Conservation (phyloP, 345 rosid genomes). For the Anastatica hierochuntica region DNA sequence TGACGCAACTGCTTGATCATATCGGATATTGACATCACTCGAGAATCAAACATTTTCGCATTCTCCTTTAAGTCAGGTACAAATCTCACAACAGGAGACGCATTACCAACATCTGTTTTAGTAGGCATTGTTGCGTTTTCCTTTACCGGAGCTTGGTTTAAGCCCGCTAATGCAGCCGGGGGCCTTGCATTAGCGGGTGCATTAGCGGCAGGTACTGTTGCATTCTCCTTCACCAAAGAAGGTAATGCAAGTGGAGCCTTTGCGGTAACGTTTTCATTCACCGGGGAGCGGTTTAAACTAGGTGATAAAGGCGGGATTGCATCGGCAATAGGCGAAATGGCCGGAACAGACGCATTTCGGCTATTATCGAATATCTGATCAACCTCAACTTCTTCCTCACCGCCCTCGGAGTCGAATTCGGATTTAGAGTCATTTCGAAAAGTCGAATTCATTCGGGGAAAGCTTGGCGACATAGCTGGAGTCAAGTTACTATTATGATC, state of each 20-base stretch:
- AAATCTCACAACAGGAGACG: conserved; percentile 16
- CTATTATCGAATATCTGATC: conserved; percentile 11
- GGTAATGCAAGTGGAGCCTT: neutral
- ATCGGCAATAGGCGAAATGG: conserved; percentile 17
- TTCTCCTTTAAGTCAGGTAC: conserved; percentile 23
- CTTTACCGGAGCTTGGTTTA: conserved; percentile 10
- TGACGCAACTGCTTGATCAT: conserved; percentile 56
- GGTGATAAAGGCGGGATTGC: neutral
- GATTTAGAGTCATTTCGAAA: too few relatives aligned
- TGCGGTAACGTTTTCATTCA: neutral
- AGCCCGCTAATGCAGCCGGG: neutral
- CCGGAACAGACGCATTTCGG: conserved; percentile 17
- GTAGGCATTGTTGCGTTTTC: conserved; percentile 18
- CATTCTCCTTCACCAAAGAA: neutral
- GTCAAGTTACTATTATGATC: conserved; percentile 10
- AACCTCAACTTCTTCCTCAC: conserved; percentile 21
- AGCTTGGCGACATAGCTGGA: conserved; percentile 18
- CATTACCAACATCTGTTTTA: neutral
- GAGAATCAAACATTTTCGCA: conserved; percentile 23
- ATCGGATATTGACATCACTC: conserved; percentile 52
- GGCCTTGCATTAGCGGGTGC: neutral
- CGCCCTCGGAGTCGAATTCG: neutral
- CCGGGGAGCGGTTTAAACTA: neutral
- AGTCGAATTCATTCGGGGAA: conserved; percentile 10
- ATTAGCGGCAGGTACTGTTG: neutral